phyloP scores from a whole-genome alignment of 2,329 filamentous ascomycete genomes.

The Exophiala oligosperma region DNA sequence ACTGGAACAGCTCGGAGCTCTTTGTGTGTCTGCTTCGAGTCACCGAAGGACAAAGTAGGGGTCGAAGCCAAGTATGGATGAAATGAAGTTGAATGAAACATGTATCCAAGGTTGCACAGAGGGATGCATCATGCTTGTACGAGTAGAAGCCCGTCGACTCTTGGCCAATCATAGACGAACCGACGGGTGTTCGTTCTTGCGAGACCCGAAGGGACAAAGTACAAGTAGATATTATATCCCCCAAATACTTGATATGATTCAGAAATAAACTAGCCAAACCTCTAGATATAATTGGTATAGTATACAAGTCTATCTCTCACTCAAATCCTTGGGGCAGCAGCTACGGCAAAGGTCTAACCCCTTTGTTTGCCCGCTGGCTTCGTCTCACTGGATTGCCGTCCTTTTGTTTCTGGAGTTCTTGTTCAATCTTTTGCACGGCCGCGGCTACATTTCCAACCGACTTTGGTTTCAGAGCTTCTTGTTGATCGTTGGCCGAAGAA shows the following conservation, averaged over 20 bases:
- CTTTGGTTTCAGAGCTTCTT: background rate
- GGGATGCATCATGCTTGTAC: too few species aligned
- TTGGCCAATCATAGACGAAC: background rate
- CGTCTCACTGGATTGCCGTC: conserved; percentile 20
- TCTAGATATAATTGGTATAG: background rate
- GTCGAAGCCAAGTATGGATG: too few species aligned
- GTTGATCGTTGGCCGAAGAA: background rate
- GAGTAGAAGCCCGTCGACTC: too few species aligned
- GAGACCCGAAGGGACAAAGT: background rate
- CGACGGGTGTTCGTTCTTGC: background rate
- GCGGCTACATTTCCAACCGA: conserved; percentile 9
- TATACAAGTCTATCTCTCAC: background rate
- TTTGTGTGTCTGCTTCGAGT: background rate
- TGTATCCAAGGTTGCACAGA: too few species aligned
- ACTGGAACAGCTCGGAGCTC: too few species aligned
- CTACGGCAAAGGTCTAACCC: conserved; percentile 8
- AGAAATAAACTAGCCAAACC: too few species aligned
- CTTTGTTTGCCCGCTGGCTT: conserved; percentile 20
- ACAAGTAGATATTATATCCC: too few species aligned
- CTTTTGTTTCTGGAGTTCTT: conserved; percentile 18
- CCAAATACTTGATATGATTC: too few species aligned
- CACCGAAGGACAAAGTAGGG: background rate
- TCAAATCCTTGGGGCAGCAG: background rate
- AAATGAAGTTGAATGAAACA: too few species aligned
- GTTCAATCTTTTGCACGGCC: conserved; percentile 13